Base-by-base conservation (phyloP, 2,329 filamentous ascomycete genomes). In the Paracoccidioides lutzii region DNA sequence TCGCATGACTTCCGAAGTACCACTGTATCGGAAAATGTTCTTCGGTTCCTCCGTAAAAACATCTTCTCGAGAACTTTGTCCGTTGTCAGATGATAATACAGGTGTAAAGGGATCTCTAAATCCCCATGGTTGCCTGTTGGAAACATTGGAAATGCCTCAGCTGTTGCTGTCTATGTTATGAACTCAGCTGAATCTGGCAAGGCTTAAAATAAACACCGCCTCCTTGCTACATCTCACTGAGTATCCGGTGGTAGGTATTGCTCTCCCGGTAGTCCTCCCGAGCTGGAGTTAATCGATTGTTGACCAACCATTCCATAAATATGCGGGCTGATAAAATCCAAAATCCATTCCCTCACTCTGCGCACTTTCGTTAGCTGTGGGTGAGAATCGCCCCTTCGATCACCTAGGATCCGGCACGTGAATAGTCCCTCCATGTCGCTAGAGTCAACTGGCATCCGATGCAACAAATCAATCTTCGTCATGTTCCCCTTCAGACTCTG, bases 401-500 rank as follows among this genome's bases (percentile, higher is more conserved):
- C 40, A 12, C 33, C 61, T 32, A 85, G 67, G 51, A 79, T 76
- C 28, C 71, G 73, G 1, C 73, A 67, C 3, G 73, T 77, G 63
- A 87, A 88, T 42, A 80, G 71, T 0, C 84, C 83, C 3, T 73
- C 76, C 57, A 64, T 67, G 66, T 79, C 82, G 41, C 66, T 76
- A 61, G 72, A 73, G 57, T 79, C 78, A 7, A 79, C 65, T 58
- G 71, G 76, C 55, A 75, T 72, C 28, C 81, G 77, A 63, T 81
- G 81, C 15, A 94, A 70, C 45, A 94, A 71, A 59, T 83, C 78
- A 32, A 91, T 73, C 59, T 78, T 81, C 3, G 88, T 90, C 62
- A 87, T 78, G 6, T 82, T 81, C 59, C 80, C 80, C 33, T 85
- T 81, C 59, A 96, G 72, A 64, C 85, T 93, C 67, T 94, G 87